Conservation (phyloP, 257 asterid species). For the Pogostemon cablin region DNA sequence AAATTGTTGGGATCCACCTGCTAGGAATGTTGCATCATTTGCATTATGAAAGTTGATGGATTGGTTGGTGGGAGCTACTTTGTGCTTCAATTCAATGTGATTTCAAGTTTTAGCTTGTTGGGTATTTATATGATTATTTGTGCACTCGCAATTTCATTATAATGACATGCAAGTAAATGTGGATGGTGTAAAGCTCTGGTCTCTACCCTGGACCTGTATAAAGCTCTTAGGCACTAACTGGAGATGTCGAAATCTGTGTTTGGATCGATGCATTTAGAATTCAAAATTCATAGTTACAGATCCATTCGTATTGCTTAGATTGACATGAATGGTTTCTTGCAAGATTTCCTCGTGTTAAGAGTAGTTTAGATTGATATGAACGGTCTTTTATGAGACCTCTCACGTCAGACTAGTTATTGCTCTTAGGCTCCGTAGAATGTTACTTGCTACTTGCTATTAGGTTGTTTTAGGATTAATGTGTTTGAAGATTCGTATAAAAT, state of each 20-base stretch:
- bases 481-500: no score
- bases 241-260: neutral
- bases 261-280: neutral
- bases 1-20: constrained; percentile 17
- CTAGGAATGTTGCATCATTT: constrained; percentile 16
- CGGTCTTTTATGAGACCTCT: no score
- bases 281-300: neutral
- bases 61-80: constrained; percentile 24
- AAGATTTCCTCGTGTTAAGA: no score
- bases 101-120: constrained; percentile 13
- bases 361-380: no score
- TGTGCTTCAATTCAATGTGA: constrained; percentile 18
- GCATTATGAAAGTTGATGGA: constrained; percentile 7
- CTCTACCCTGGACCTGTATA: neutral
- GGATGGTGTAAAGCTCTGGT: neutral
- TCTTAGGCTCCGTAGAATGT: no score
- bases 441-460: no score
- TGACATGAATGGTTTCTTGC: neutral
- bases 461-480: no score
- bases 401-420: no score
- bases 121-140: constrained; percentile 1
- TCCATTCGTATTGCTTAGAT: neutral
- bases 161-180: constrained; percentile 3
- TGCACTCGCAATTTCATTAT: neutral
- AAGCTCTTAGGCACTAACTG: constrained; percentile 7